Evolutionary conservation across 2,329 filamentous ascomycete genomes (phyloP), one percentile per base, ranked within the genome.

Genomic region (Rugonectria rugulosa): DNA sequence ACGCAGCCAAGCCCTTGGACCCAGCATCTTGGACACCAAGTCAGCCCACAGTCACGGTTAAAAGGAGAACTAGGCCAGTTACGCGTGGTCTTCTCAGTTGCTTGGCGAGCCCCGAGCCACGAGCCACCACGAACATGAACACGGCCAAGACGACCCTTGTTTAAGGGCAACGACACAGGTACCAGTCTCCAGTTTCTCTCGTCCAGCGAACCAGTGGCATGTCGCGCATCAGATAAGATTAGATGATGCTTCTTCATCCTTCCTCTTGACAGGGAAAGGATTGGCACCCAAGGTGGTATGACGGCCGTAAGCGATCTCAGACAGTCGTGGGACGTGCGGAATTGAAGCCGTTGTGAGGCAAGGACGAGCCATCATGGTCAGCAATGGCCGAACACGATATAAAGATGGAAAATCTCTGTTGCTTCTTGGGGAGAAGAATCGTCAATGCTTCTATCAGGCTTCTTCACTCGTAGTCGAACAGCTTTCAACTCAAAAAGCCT

Each of bases 221-320:
- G 40, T 34, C 29, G 46, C 42, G 43, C 49, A 64, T 65, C 63
- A 60, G 61, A 64, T 65, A 60, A 65, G 63, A 65, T 64, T 65
- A 65, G 63, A 65, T 65, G 62, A 44, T 23, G 31, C 32, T 45
- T 45, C 37, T 38, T 43, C 12, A 27, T 17, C 17, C 21, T 26
- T 47, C 14, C 12, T 36, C 20, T 37, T 34, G 50, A 14, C 15
- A 24, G 3, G n/a, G 3, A 10, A 44, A 21, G 38, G 15, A 21
- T 46, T 44, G 19, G 20, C 37, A 23, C 34, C 19, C 27, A 37
- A 24, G 27, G 55, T 57, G 55, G 55, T 36, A 36, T 57, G 55
- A 57, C 26, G 27, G 36, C 29, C 31, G 40, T 31, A 50, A 49
- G 38, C 55, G 55, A 57, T 46, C 38, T 45, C 44, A 44, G 50